Evolutionary conservation across 2,329 filamentous ascomycete genomes (phyloP).

Genomic region (Cercospora brassicicola): DNA sequence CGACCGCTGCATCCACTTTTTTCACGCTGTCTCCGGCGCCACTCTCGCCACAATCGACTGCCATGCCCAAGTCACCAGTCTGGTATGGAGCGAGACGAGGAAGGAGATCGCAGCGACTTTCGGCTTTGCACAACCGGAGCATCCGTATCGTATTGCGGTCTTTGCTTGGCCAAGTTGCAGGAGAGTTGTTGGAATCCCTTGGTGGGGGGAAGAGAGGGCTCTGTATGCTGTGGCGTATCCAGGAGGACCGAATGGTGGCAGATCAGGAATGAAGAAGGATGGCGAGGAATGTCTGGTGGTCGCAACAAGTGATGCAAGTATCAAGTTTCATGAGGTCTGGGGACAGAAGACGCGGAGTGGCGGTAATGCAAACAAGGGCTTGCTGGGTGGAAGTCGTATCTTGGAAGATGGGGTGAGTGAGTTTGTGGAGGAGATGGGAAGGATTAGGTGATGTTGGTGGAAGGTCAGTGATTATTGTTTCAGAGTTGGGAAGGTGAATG

Average conservation of each 20-base stretch:
- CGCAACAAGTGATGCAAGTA: conserved; percentile 84
- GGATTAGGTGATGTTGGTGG: neutral
- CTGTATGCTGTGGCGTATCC: conserved; percentile 88
- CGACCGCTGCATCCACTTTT: conserved; percentile 95
- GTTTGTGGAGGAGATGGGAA: conserved; percentile 61
- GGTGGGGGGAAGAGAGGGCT: conserved; percentile 75
- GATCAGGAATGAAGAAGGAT: conserved; percentile 29
- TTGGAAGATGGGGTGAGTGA: conserved; percentile 79
- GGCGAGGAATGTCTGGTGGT: conserved; percentile 85
- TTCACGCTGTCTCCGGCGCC: conserved; percentile 79
- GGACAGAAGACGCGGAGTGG: conserved; percentile 37
- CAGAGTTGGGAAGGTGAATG: neutral
- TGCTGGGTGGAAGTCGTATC: conserved; percentile 80
- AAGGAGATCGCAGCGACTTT: conserved; percentile 92
- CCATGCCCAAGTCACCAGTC: conserved; percentile 85
- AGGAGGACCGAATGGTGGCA: conserved; percentile 53
- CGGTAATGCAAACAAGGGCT: conserved; percentile 41
- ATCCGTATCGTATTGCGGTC: conserved; percentile 83
- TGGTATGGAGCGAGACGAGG: conserved; percentile 73
- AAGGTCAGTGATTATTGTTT: neutral
- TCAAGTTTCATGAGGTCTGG: conserved; percentile 97
- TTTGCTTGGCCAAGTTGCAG: conserved; percentile 93
- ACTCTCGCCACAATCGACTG: conserved; percentile 88
- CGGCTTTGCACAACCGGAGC: conserved; percentile 87
- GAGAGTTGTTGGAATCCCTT: conserved; percentile 81